These are phyloP conservation scores for Rhodomyrtus tomentosa DNA, from an alignment of 345 rosid species.

Conservation along the genomic window DNA sequence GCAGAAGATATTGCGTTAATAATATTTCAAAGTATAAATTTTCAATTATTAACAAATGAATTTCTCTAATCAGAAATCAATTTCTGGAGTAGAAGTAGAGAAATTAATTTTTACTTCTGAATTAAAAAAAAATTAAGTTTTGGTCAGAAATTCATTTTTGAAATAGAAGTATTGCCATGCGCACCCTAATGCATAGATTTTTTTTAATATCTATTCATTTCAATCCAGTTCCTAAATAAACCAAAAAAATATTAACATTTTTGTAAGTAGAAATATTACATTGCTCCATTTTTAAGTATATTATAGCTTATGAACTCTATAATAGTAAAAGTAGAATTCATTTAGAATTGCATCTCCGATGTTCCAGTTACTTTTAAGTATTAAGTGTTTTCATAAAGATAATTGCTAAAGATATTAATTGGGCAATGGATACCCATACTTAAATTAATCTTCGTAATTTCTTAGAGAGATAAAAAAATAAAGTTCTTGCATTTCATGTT, in stretches of 20 bases:
- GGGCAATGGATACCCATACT: not conserved
- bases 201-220: not conserved
- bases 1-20: too few relatives aligned
- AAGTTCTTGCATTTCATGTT: not conserved
- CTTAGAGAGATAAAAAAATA: not conserved
- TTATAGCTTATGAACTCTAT: too few relatives aligned
- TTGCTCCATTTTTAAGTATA: not conserved
- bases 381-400: not conserved
- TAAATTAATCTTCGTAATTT: not conserved
- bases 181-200: not conserved
- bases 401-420: not conserved
- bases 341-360: not conserved
- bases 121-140: too few relatives aligned
- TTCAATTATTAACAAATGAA: too few relatives aligned
- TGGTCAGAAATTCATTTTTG: too few relatives aligned
- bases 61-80: too few relatives aligned
- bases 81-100: too few relatives aligned
- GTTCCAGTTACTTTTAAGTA: not conserved
- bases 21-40: too few relatives aligned
- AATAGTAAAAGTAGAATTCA: not conserved
- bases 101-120: too few relatives aligned
- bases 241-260: not conserved
- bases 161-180: too few relatives aligned
- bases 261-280: not conserved
- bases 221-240: not conserved